Evolutionary conservation across 2,329 filamentous ascomycete genomes (phyloP).

Genomic region (Byssochlamys sp.): DNA sequence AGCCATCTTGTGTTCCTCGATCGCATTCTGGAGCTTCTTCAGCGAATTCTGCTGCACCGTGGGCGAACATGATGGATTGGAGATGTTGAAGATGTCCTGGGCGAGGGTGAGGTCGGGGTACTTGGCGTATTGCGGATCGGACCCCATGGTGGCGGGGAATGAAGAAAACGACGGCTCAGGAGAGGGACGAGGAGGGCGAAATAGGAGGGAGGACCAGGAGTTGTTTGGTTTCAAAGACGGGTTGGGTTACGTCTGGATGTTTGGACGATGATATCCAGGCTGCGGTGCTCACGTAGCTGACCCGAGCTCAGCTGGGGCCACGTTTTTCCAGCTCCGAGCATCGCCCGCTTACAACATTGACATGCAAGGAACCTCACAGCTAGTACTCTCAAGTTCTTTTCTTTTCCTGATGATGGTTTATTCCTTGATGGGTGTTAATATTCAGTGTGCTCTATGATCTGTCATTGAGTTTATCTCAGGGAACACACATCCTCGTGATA

Average conservation of each 20-base stretch:
- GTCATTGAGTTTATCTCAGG: no score
- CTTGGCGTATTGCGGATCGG: constrained; percentile 57
- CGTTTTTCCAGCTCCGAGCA: constrained; percentile 19
- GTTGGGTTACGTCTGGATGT: constrained; percentile 6
- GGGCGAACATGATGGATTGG: constrained; percentile 49
- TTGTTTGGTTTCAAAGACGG: background rate
- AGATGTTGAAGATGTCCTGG: constrained; percentile 59
- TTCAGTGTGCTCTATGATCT: no score
- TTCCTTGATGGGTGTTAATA: no score
- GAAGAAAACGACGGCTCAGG: constrained; percentile 2
- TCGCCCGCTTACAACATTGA: background rate
- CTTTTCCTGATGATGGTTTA: no score
- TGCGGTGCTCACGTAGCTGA: constrained; percentile 13
- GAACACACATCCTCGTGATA: no score
- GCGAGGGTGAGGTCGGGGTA: constrained; percentile 56
- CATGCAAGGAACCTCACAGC: no score
- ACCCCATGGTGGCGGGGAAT: constrained; percentile 42
- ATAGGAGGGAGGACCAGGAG: constrained; percentile 2
- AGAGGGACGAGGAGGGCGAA: background rate
- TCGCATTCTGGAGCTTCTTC: constrained; percentile 54
- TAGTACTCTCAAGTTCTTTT: no score
- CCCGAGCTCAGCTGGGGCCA: constrained; percentile 27
- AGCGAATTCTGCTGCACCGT: constrained; percentile 48
- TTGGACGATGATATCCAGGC: background rate
- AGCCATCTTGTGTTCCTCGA: constrained; percentile 56